A percentile compares a stretch with the other conserved stretches of the same genome.
Evolutionary conservation across 2,329 filamentous ascomycete genomes (phyloP).

Genomic region (Ceratocystis alfenasii): DNA sequence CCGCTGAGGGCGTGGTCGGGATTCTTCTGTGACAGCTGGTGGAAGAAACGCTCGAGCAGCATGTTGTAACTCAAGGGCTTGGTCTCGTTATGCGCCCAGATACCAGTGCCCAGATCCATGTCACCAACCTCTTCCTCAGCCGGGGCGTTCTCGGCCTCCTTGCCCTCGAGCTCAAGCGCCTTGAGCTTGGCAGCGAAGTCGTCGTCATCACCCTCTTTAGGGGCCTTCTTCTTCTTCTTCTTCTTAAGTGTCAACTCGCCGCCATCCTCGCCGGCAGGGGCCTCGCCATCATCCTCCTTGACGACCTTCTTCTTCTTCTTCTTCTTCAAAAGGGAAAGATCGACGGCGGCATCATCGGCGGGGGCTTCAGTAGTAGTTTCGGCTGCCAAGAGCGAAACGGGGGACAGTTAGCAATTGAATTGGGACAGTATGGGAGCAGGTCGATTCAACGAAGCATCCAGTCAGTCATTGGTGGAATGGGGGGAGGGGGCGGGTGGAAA

Average conservation of each 20-base stretch:
- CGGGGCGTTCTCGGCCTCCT: conserved; percentile 49
- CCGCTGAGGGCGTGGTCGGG: conserved; percentile 85
- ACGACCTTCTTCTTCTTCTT: conserved; percentile 59
- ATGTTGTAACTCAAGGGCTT: conserved; percentile 71
- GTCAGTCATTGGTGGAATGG: neutral
- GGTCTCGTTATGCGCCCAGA: conserved; percentile 74
- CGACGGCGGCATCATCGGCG: conserved; percentile 46
- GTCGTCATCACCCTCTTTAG: conserved; percentile 44
- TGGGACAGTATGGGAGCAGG: neutral
- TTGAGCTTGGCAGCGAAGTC: conserved; percentile 51
- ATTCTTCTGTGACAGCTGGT: conserved; percentile 86
- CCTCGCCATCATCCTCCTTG: conserved; percentile 37
- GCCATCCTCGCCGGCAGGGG: conserved; percentile 39
- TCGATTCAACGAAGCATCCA: too few relatives aligned
- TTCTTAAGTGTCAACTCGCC: conserved; percentile 61
- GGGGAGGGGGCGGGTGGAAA: neutral
- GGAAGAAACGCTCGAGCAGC: conserved; percentile 87
- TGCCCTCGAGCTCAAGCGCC: conserved; percentile 47
- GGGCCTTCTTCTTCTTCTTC: conserved; percentile 56
- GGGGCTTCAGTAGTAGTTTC: conserved; percentile 37
- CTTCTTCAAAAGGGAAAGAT: conserved; percentile 54
- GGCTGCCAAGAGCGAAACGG: conserved; percentile 23
- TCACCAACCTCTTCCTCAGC: conserved; percentile 56
- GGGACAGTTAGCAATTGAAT: conserved; percentile 6
- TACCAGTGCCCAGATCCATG: conserved; percentile 75